Base-by-base conservation (phyloP, 2,329 filamentous ascomycete genomes). In the Paraphaeosphaeria minitans region DNA sequence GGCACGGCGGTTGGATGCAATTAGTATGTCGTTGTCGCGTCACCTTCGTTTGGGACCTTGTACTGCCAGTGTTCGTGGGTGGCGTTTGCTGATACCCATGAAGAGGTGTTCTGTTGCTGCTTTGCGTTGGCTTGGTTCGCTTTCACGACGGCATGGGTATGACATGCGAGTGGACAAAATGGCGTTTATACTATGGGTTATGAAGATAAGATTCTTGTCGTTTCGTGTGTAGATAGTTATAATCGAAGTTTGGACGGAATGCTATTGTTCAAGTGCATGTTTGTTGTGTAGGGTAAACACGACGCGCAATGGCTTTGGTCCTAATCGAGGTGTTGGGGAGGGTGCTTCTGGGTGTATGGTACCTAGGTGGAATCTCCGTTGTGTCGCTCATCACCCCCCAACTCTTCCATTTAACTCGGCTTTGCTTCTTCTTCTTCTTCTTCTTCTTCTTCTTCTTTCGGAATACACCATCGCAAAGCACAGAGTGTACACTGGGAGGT, bases 61-160 rank as follows among this genome's bases (percentile, higher is more conserved):
- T 43, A 47, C 37, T 31, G 19, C n/a, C n/a, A n/a, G n/a, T n/a
- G 49, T 37, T 43, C 37, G 6, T 21, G 57, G 29, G 6, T 21
- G 57, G 57, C 51, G 57, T 59, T 56, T 56, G 53, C 50, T 48
- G 55, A 61, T 61, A 61, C 59, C 59, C 59, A 58, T 53, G 49
- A 51, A 43, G 46, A 50, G 54, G 39, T 56, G 53, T 48, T 49
- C 46, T 22, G 37, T 43, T 47, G 24, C 42, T 35, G 46, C 39
- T 57, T 6, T 39, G 29, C 29, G 29, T 39, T 39, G 39, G 55
- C 53, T 49, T 53, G 45, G 3, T 54, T 57, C 41, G 39, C 31
- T 43, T 31, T 48, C 43, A 49, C 24, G 27, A 27, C 46, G 35
- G 54, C 46, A 56, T 50, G 21, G 53, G 43, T 41, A 55, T 29